These are phyloP conservation scores for Atkinsonella texensis DNA, from an alignment of 2,329 filamentous ascomycete genomes.

Conservation along the genomic window DNA sequence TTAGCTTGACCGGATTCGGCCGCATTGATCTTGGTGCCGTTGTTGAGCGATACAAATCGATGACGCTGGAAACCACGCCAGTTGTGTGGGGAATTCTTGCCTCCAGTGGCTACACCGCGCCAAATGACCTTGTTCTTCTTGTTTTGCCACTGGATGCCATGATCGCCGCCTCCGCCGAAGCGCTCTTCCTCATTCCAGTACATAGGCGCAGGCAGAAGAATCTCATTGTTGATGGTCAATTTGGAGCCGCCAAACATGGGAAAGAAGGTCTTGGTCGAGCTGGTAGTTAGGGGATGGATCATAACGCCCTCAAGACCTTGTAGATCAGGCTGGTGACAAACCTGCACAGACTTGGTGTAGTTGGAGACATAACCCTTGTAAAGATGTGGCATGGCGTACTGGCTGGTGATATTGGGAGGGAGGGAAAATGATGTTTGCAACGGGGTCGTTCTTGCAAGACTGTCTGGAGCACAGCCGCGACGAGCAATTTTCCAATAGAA, in stretches of 20 bases:
- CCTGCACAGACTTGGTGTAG: constrained; percentile 45
- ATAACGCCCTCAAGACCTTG: constrained; percentile 53
- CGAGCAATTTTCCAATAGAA: constrained; percentile 46
- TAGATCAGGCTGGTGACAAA: constrained; percentile 55
- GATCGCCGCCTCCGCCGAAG: constrained; percentile 44
- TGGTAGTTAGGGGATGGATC: constrained; percentile 45
- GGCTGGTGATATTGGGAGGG: constrained; percentile 32
- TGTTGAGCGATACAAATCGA: constrained; percentile 63
- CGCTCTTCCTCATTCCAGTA: constrained; percentile 53
- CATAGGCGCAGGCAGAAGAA: constrained; percentile 56
- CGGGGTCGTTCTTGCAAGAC: constrained; percentile 40
- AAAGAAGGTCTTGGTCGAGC: constrained; percentile 44
- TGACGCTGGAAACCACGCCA: constrained; percentile 67
- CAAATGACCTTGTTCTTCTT: constrained; percentile 46
- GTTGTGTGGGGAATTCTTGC: constrained; percentile 44
- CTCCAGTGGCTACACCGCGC: constrained; percentile 57
- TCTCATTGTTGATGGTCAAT: constrained; percentile 56
- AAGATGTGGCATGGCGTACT: constrained; percentile 35
- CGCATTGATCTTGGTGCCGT: constrained; percentile 43
- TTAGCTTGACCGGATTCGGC: constrained; percentile 32
- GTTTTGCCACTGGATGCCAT: constrained; percentile 42
- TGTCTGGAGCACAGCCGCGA: constrained; percentile 50
- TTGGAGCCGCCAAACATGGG: constrained; percentile 61
- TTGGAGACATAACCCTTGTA: constrained; percentile 49
- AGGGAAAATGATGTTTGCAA: constrained; percentile 31